Evolutionary conservation across 768 basidiomycete species (phyloP).

Genomic region (Psilocybe cubensis): DNA sequence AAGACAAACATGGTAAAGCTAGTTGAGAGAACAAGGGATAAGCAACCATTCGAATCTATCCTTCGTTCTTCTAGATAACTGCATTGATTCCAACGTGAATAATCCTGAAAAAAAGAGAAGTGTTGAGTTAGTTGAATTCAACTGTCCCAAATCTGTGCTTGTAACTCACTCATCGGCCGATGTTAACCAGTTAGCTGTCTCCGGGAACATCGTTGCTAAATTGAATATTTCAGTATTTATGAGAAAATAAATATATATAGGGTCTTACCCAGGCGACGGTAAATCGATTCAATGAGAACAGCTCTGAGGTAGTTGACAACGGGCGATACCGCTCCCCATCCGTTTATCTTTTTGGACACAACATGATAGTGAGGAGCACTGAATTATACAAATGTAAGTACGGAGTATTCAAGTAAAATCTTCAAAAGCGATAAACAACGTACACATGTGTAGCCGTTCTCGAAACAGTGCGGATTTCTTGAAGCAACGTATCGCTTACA

Average conservation of each 20-base stretch:
- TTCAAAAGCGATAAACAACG: constrained; percentile 19
- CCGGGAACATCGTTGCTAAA: constrained; percentile 62
- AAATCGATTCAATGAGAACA: constrained; percentile 64
- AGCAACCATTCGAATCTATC: background rate
- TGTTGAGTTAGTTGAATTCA: background rate
- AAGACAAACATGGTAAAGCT: too few relatives aligned
- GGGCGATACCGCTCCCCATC: constrained; percentile 33
- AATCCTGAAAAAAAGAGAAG: constrained; percentile 36
- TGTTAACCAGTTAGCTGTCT: constrained; percentile 60
- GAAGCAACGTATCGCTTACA: constrained; percentile 31
- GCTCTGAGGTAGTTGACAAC: constrained; percentile 47
- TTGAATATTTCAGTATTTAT: background rate
- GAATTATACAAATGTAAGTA: background rate
- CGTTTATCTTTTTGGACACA: constrained; percentile 41
- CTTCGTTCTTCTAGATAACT: constrained; percentile 35
- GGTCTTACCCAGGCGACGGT: constrained; percentile 54
- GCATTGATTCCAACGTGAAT: constrained; percentile 64
- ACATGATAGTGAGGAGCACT: constrained; percentile 67
- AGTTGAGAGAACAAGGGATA: too few relatives aligned
- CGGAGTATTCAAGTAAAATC: background rate
- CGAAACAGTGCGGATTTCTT: constrained; percentile 45
- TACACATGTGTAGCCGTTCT: constrained; percentile 60
- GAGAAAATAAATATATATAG: background rate
- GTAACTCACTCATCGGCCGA: constrained; percentile 57
- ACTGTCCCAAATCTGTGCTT: background rate